These are phyloP conservation scores for Xylariales sp. DNA, from an alignment of 2,329 filamentous ascomycete genomes.

Conservation along the genomic window DNA sequence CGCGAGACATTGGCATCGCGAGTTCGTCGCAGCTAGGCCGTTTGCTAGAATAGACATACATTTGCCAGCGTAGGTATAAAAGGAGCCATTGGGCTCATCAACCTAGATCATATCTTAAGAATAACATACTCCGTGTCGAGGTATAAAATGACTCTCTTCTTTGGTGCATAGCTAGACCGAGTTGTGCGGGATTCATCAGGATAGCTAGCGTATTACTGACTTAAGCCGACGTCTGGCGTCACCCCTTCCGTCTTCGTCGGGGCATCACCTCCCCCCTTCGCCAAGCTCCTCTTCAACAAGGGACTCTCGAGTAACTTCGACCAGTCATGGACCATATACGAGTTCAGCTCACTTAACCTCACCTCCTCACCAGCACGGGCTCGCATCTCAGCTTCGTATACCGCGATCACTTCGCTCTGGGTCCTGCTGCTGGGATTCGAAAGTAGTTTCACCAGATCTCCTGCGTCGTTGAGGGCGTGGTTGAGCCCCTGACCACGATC, in stretches of 20 bases:
- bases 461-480: conserved; percentile 39
- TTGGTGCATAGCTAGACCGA: too few relatives aligned
- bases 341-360: conserved; percentile 35
- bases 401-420: conserved; percentile 25
- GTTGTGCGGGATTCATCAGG: too few relatives aligned
- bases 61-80: too few relatives aligned
- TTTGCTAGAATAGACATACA: too few relatives aligned
- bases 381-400: conserved; percentile 42
- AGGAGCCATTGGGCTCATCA: too few relatives aligned
- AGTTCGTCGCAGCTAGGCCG: too few relatives aligned
- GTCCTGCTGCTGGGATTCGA: conserved; percentile 10
- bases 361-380: conserved; percentile 39
- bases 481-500: conserved; percentile 46
- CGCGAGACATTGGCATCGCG: background rate
- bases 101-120: too few relatives aligned
- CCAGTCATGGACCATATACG: conserved; percentile 41
- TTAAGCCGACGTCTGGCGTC: too few relatives aligned
- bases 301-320: conserved; percentile 25
- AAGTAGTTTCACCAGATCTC: conserved; percentile 30
- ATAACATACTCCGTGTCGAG: too few relatives aligned
- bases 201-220: too few relatives aligned
- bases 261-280: conserved; percentile 12
- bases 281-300: conserved; percentile 19
- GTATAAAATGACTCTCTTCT: too few relatives aligned
- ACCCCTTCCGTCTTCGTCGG: too few relatives aligned